Conservation (phyloP, 2,329 filamentous ascomycete genomes). For the Cercospora janseana region DNA sequence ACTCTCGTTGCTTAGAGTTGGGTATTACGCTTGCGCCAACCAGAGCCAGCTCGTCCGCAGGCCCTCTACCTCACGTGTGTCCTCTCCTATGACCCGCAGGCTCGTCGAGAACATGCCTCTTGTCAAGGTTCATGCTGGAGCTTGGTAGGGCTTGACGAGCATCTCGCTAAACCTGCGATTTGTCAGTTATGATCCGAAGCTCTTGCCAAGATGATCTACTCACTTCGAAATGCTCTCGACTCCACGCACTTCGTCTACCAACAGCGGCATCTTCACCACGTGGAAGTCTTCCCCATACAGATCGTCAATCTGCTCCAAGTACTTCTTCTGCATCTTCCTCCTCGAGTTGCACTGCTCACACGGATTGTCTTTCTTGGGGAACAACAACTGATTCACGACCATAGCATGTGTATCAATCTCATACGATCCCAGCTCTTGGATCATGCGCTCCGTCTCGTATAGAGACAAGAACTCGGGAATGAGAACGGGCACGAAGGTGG, state of each 20-base stretch:
- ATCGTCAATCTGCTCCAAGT: constrained; percentile 97
- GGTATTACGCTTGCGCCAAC: constrained; percentile 13
- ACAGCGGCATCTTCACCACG: constrained; percentile 94
- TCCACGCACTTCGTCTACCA: constrained; percentile 92
- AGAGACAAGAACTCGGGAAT: constrained; percentile 95
- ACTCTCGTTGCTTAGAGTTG: constrained; percentile 6
- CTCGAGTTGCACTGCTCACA: constrained; percentile 96
- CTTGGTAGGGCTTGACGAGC: constrained; percentile 72
- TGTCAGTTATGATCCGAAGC: constrained; percentile 21
- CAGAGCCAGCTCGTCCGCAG: neutral
- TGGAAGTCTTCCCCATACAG: constrained; percentile 97
- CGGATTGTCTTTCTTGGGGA: constrained; percentile 77
- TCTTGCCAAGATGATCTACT: constrained; percentile 26
- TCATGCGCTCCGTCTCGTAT: constrained; percentile 99
- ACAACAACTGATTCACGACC: constrained; percentile 96
- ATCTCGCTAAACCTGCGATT: constrained; percentile 69
- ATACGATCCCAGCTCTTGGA: constrained; percentile 92
- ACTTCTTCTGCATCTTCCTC: constrained; percentile 99
- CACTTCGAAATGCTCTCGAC: constrained; percentile 85
- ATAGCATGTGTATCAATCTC: constrained; percentile 95
- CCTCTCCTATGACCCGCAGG: neutral
- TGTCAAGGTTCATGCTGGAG: constrained; percentile 48
- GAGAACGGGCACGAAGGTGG: constrained; percentile 96
- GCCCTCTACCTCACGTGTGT: neutral
- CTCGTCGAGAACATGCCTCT: neutral